Conservation (phyloP, 1,284 basidiomycete genomes). For the Leccinum angustisporum region DNA sequence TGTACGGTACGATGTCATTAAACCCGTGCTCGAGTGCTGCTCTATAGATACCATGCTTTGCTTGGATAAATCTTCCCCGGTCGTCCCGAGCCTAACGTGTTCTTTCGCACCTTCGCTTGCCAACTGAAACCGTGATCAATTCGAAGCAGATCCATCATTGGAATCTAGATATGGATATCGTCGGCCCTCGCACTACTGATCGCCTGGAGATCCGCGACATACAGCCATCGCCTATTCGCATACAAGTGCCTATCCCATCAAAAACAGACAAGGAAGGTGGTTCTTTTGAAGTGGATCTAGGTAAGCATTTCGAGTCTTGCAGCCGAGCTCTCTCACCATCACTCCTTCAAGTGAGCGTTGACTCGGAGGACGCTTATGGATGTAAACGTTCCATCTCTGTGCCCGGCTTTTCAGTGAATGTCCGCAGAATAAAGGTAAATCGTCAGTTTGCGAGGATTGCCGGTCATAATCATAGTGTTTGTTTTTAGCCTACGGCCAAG, state of each 20-base stretch:
- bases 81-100: no score
- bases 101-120: neutral
- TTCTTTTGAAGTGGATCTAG: constrained; percentile 76
- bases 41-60: neutral
- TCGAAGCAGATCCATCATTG: constrained; percentile 30
- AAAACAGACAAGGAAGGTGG: constrained; percentile 72
- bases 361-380: constrained; percentile 72
- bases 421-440: constrained; percentile 78
- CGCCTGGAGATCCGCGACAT: constrained; percentile 58
- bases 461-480: constrained; percentile 1
- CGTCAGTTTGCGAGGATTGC: neutral
- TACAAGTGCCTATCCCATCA: constrained; percentile 68
- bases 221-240: constrained; percentile 51
- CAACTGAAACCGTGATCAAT: neutral
- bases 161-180: constrained; percentile 78
- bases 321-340: neutral
- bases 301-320: constrained; percentile 39
- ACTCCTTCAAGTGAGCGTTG: constrained; percentile 64
- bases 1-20: constrained; percentile 59
- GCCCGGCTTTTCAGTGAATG: constrained; percentile 83
- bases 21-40: constrained; percentile 62
- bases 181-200: constrained; percentile 66
- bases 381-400: constrained; percentile 80
- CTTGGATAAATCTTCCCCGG: no score
- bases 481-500: constrained; percentile 73